Conservation (phyloP, 805 yeast genomes). For the Spathaspora boniae region DNA sequence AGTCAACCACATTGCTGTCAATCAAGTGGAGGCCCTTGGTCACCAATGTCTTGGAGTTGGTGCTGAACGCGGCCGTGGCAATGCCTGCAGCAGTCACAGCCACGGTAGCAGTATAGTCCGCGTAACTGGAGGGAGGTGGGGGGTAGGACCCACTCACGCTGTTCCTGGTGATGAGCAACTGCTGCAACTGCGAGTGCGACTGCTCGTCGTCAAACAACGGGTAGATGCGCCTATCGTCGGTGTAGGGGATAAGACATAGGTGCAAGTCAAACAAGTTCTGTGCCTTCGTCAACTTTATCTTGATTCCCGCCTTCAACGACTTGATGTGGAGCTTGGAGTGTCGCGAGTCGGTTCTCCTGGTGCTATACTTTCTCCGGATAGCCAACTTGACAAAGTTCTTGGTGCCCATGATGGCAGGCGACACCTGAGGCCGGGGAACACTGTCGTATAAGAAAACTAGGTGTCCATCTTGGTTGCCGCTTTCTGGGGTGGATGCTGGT, state of each 20-base stretch:
- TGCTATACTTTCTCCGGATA: constrained; percentile 28
- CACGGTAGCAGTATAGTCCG: too few relatives aligned
- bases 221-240: constrained; percentile 19
- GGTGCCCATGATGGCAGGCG: neutral
- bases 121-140: too few relatives aligned
- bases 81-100: too few relatives aligned
- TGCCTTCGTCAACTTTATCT: constrained; percentile 45
- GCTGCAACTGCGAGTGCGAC: constrained; percentile 5
- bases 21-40: constrained; percentile 33
- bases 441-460: constrained; percentile 3
- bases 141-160: too few relatives aligned
- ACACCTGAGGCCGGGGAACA: constrained; percentile 5
- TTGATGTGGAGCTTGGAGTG: constrained; percentile 34
- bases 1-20: constrained; percentile 37
- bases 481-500: constrained; percentile 1
- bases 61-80: neutral
- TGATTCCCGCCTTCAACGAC: constrained; percentile 50
- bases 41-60: constrained; percentile 6
- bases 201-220: constrained; percentile 11
- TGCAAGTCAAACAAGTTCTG: constrained; percentile 43
- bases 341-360: constrained; percentile 11
- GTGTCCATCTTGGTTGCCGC: neutral
- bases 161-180: constrained; percentile 6
- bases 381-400: constrained; percentile 27
- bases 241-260: constrained; percentile 37